Evolutionary conservation across 169 alveolate genomes (phyloP).

Genomic region (Cryptosporidium tyzzeri): DNA sequence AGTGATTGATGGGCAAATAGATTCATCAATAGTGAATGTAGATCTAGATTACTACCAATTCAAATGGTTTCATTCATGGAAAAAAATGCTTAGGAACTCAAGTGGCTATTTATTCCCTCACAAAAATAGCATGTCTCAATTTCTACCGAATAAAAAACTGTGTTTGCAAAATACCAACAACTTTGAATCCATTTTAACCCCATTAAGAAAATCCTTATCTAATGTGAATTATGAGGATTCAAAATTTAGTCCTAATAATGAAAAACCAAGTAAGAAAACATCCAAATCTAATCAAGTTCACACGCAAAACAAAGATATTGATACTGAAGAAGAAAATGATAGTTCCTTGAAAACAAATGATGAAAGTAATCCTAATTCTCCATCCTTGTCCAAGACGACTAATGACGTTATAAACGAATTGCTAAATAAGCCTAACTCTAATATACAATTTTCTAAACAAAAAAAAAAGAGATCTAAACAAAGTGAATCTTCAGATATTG

Average conservation of each 20-base stretch:
- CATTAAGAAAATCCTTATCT: background rate
- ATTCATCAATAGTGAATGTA: background rate
- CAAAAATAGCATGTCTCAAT: background rate
- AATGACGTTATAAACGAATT: constrained; percentile 39
- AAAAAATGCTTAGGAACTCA: background rate
- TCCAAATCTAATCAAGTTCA: background rate
- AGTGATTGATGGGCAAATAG: background rate
- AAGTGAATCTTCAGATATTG: constrained; percentile 9
- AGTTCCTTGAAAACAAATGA: background rate
- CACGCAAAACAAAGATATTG: background rate
- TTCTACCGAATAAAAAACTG: background rate
- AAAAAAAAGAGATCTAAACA: constrained; percentile 17
- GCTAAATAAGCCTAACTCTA: constrained; percentile 2
- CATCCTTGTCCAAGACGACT: background rate
- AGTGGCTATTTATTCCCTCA: background rate
- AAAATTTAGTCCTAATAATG: background rate
- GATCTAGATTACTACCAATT: constrained; percentile 25
- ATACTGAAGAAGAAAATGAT: background rate
- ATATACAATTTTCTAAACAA: background rate
- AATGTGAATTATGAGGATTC: background rate
- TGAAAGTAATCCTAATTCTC: background rate
- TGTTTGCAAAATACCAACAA: background rate
- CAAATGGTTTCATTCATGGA: constrained; percentile 29
- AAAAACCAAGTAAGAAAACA: background rate
- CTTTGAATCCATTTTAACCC: background rate